These are phyloP conservation scores for Coemansia guatemalensis DNA, from an alignment of 192 early-diverging fungal genomes.

Conservation along the genomic window DNA sequence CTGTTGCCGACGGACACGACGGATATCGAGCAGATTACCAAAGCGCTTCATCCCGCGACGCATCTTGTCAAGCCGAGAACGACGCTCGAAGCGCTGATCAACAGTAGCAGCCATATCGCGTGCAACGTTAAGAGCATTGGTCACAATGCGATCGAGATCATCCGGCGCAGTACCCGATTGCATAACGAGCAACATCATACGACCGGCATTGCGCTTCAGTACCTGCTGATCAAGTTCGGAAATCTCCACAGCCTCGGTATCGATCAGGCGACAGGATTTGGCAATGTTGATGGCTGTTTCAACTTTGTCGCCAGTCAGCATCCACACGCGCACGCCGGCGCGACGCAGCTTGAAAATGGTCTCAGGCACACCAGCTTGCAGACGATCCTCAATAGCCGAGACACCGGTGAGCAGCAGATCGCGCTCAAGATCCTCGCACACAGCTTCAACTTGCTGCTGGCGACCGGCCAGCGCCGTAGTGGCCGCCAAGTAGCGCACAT, in stretches of 20 bases:
- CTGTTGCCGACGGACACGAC: neutral
- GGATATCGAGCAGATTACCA: slow-evolving; percentile 28
- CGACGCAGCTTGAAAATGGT: slow-evolving; percentile 73
- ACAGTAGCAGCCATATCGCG: slow-evolving; percentile 16
- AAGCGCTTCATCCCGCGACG: slow-evolving; percentile 45
- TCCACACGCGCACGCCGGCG: slow-evolving; percentile 85
- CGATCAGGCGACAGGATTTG: slow-evolving; percentile 71
- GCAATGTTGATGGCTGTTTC: slow-evolving; percentile 94
- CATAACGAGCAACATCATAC: slow-evolving; percentile 38
- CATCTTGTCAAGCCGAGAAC: slow-evolving; percentile 28
- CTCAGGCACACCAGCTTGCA: slow-evolving; percentile 85
- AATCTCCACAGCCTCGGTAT: slow-evolving; percentile 38
- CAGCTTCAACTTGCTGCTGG: slow-evolving; percentile 61
- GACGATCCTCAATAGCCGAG: slow-evolving; percentile 87
- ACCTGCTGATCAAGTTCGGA: slow-evolving; percentile 18
- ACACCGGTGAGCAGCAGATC: slow-evolving; percentile 75
- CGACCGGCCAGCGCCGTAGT: slow-evolving; percentile 63
- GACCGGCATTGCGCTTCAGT: slow-evolving; percentile 3
- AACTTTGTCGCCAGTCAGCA: slow-evolving; percentile 89
- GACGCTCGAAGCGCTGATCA: slow-evolving; percentile 43
- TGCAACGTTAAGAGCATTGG: slow-evolving; percentile 25
- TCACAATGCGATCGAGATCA: slow-evolving; percentile 20
- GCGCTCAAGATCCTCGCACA: slow-evolving; percentile 75
- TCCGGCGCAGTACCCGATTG: slow-evolving; percentile 31
- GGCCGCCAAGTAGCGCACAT: slow-evolving; percentile 66